phyloP scores from a whole-genome alignment of 257 asterid species.

The Verbena officinalis region DNA sequence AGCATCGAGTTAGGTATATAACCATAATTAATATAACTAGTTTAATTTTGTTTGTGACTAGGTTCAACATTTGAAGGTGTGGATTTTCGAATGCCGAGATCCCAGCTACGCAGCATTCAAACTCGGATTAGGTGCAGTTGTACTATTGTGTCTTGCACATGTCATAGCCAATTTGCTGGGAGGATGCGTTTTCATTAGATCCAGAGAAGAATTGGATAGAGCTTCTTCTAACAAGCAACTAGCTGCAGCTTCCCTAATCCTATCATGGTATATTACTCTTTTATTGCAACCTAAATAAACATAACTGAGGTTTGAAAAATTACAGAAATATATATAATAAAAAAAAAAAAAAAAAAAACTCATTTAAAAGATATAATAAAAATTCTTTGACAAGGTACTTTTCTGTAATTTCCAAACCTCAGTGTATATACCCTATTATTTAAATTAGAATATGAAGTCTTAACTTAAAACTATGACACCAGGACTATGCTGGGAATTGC shows the following conservation, averaged over 20 bases:
- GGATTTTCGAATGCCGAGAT: conserved; percentile 81
- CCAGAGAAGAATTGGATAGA: conserved; percentile 64
- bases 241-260: conserved; percentile 69
- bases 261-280: conserved; percentile 56
- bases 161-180: conserved; percentile 49
- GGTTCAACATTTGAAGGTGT: conserved; percentile 55
- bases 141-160: conserved; percentile 67
- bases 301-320: too few species aligned
- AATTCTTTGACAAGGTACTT: too few species aligned
- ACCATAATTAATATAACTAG: not conserved
- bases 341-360: too few species aligned
- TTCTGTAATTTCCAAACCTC: too few species aligned
- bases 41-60: conserved; percentile 6
- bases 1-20: not conserved
- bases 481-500: conserved; percentile 58
- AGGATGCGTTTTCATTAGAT: conserved; percentile 69
- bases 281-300: too few species aligned
- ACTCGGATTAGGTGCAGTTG: conserved; percentile 71
- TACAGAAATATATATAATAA: too few species aligned
- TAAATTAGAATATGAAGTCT: too few species aligned
- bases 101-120: conserved; percentile 82
- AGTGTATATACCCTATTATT: too few species aligned
- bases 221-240: conserved; percentile 76
- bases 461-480: not conserved
- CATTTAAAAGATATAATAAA: too few species aligned